Evolutionary conservation across 2,329 filamentous ascomycete species (phyloP), one percentile per base, ranked within the genome.

Genomic region (Colletotrichum horii): DNA sequence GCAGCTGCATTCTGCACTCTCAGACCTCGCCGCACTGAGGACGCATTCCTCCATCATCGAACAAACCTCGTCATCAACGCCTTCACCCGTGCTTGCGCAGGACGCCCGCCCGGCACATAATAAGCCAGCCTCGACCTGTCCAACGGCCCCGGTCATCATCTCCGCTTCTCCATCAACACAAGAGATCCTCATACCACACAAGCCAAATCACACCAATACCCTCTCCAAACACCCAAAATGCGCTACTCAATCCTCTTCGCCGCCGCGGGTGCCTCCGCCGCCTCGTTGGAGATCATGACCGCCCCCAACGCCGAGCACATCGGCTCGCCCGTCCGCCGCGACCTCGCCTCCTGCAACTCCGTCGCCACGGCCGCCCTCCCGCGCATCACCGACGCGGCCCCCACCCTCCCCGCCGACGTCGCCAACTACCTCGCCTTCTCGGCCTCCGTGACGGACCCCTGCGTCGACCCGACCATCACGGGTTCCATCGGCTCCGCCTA

Each of bases 401-500:
- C 81, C 19, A 80, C 79, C 0, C 76, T 78, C 8, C 74, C 76
- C 2, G 24, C 38, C 12, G 66, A 78, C 4, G 78, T 83, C 15
- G 22, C 62, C 22, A 58, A 66, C 32, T 82, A 77, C 65, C 56
- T 83, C 22, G 82, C 81, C 12, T 19, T 77, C 8, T 16, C 68
- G 15, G 74, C 65, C 16, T 79, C 79, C 55, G 30, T 70, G 43
- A 80, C 80, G 26, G 74, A 80, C 26, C 14, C 62, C 2, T 83
- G 81, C 74, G 77, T 79, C 28, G 22, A 82, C 34, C 81, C 81
- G 9, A 72, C 61, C 3, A 73, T 82, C 43, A 83, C 81, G 9
- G 81, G 81, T 8, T 77, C 79, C 22, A 48, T 81, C 65, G 79
- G 79, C 22, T 74, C 76, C 1, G 81, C 80, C 22, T 82, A 80